Evolutionary conservation across 108 stramenopile genomes (phyloP).

Genomic region (Cyclotella choctawhatcheeana): DNA sequence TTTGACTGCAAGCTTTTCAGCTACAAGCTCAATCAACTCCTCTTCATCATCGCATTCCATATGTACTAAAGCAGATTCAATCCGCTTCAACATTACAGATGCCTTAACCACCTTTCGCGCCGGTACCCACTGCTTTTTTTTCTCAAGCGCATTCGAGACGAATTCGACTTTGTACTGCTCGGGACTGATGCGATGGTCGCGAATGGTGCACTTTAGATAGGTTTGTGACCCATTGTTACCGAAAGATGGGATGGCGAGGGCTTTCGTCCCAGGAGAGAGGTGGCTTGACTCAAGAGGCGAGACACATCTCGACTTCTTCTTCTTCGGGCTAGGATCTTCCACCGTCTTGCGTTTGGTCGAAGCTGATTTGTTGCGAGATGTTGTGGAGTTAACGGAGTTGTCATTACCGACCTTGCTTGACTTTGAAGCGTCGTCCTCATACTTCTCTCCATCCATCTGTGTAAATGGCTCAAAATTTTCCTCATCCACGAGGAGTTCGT

Average conservation of each 20-base stretch:
- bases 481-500: conserved; percentile 1
- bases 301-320: neutral
- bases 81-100: conserved; percentile 8
- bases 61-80: conserved; percentile 7
- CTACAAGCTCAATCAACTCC: neutral
- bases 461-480: conserved; percentile 13
- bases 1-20: neutral
- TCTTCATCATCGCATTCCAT: neutral
- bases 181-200: conserved; percentile 12
- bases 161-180: conserved; percentile 31
- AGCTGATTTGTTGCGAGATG: neutral
- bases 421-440: neutral
- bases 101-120: conserved; percentile 5
- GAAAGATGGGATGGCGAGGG: conserved; percentile 21
- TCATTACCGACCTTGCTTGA: neutral
- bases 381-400: neutral
- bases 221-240: conserved; percentile 15
- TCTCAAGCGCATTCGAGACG: neutral
- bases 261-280: conserved; percentile 16
- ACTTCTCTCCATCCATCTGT: conserved; percentile 3
- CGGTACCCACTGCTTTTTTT: conserved; percentile 28
- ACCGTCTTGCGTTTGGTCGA: neutral
- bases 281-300: neutral
- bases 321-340: neutral
- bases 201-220: conserved; percentile 20